Conservation (phyloP, 345 rosid genomes). For the Melastoma malabathricum region DNA sequence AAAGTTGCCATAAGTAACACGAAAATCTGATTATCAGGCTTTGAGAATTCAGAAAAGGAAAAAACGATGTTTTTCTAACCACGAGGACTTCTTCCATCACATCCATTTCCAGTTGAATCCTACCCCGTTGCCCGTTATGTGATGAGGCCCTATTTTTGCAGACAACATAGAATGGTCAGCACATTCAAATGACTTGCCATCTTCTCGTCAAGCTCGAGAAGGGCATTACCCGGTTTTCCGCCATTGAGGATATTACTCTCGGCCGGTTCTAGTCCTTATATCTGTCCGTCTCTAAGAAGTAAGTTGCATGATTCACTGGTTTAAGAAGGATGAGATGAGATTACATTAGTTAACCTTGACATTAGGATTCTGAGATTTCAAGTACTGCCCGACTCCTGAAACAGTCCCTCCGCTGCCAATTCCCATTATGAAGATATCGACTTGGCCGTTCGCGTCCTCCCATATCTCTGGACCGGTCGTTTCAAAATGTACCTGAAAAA, state of each 20-base stretch:
- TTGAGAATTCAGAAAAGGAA: not conserved
- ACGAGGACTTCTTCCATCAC: conserved; percentile 84
- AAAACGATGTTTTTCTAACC: conserved; percentile 20
- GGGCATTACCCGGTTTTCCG: conserved; percentile 72
- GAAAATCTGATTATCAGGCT: not conserved
- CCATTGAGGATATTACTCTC: conserved; percentile 91
- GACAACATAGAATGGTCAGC: not conserved
- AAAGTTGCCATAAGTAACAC: not conserved
- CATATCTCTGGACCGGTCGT: conserved; percentile 98
- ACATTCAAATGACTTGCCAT: too few relatives aligned
- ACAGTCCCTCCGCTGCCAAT: conserved; percentile 98
- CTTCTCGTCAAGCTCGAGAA: not conserved
- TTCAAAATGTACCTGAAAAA: conserved; percentile 60
- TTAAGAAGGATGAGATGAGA: not conserved
- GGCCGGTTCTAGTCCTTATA: conserved; percentile 93
- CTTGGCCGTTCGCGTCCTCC: conserved; percentile 87
- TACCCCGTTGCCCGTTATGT: conserved; percentile 89
- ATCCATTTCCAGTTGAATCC: conserved; percentile 97
- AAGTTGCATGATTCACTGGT: not conserved
- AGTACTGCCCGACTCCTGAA: conserved; percentile 85
- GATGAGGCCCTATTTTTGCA: conserved; percentile 65
- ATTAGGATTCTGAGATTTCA: conserved; percentile 82
- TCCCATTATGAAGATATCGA: conserved; percentile 93
- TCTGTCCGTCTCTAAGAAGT: conserved; percentile 24
- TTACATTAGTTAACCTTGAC: conserved; percentile 46